Base-by-base conservation (phyloP, 495 filamentous ascomycete species). In the Elasticomyces elasticus region DNA sequence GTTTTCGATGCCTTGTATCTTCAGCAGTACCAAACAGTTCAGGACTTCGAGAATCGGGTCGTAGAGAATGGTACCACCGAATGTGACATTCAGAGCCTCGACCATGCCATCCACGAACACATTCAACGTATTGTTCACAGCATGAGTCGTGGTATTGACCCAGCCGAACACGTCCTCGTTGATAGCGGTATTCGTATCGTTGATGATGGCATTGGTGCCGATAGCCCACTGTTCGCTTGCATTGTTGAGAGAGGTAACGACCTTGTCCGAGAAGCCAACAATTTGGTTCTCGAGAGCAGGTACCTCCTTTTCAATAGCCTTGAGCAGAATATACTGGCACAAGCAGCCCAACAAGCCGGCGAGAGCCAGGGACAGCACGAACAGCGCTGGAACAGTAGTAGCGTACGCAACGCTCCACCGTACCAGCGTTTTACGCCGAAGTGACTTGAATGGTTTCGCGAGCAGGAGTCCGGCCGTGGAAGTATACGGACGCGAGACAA, bases 341-440 rank as follows among this genome's bases (percentile, higher is more conserved):
- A 95, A 72, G 64, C 89, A 94, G 24, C 83, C 78, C 59, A 94
- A 76, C 5, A 98, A 75, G 5, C 90, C 94, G 0, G 92, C 89
- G 1, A 96, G 31, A 23, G 82, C 92, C 23, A 98, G 80, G 11
- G 84, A 83, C 0, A 97, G 79, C 5, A 98, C 79, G 62, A 98
- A 87, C 13, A 98, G 73, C 3, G 91, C 94, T 0, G 89, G 82
- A 0, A 84, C 66, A 4, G 90, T 85, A 1, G 92, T 97, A 15
- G 78, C 79, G 65, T 98, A 98, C 15, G 90, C 85, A 48, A 95
- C 72, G 28, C 79, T 78, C 92, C 92, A 98, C 26, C 92, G 81
- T 1, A 81, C 76, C 11, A 94, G 71, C 17, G 83, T 77, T 60
- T 86, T 83, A 25, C 79, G 75, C 54, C 82, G 84, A 37, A 75